Conservation (phyloP, 2,329 filamentous ascomycete genomes). For the Trichoderma koningiopsis region DNA sequence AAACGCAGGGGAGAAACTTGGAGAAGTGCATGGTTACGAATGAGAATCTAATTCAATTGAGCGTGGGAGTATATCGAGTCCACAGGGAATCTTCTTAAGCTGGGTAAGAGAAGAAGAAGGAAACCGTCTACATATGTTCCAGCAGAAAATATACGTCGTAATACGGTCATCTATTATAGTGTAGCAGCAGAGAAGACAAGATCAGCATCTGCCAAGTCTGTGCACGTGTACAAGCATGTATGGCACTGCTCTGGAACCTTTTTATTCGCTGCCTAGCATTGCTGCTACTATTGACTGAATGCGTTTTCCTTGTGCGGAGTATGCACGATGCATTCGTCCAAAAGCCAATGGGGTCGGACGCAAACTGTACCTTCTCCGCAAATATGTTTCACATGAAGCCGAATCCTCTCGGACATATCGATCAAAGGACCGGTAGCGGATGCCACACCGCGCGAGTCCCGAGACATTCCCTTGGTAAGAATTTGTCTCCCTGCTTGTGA, state of each 20-base stretch:
- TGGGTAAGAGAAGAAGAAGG: not conserved
- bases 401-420: conserved; percentile 2
- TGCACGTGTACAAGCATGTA: not conserved
- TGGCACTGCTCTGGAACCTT: not conserved
- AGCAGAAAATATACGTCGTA: not conserved
- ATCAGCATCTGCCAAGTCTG: not conserved
- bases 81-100: not conserved
- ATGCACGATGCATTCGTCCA: not conserved
- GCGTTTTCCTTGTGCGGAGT: not conserved
- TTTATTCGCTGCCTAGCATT: not conserved
- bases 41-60: not conserved
- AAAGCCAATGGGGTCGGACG: not conserved
- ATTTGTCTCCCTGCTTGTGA: not conserved
- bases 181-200: not conserved
- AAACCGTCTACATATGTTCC: not conserved
- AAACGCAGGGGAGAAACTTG: not conserved
- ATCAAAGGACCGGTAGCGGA: not conserved
- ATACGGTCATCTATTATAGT: not conserved
- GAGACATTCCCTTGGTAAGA: conserved; percentile 3
- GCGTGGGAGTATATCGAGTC: not conserved
- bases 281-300: not conserved
- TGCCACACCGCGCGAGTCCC: not conserved
- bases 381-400: conserved; percentile 11
- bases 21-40: not conserved
- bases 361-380: not conserved